phyloP scores from a whole-genome alignment of 2,329 filamentous ascomycete species.

The Nothomitra cinnamomea region DNA sequence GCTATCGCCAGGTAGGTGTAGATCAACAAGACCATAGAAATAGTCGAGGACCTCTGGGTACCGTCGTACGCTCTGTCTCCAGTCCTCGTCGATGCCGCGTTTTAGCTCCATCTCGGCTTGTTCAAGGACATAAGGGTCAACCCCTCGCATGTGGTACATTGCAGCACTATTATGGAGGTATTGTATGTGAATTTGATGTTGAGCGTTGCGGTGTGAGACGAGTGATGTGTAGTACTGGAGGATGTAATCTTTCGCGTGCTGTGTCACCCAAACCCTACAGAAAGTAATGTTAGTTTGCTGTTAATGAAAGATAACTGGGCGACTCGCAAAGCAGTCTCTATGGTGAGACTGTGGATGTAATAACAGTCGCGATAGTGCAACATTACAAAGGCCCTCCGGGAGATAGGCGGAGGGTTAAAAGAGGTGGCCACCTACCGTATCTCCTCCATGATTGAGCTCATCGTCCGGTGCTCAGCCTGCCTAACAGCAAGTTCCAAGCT shows the following conservation, averaged over 20 bases:
- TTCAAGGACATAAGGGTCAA: conserved; percentile 44
- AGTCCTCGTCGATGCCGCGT: conserved; percentile 62
- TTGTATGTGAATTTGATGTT: conserved; percentile 36
- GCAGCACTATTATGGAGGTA: conserved; percentile 37
- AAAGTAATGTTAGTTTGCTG: background rate
- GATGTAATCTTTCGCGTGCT: conserved; percentile 4
- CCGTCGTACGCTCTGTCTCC: conserved; percentile 55
- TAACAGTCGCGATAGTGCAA: background rate
- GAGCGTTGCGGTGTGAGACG: conserved; percentile 37
- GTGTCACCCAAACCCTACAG: background rate
- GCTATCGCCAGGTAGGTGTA: conserved; percentile 43
- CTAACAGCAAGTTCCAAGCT: conserved; percentile 44
- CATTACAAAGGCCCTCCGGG: conserved; percentile 7
- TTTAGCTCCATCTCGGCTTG: conserved; percentile 50
- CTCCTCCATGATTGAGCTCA: conserved; percentile 43
- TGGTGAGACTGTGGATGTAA: background rate
- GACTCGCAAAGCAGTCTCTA: conserved; percentile 1
- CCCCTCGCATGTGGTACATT: conserved; percentile 39
- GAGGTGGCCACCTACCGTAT: conserved; percentile 35
- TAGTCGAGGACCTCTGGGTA: conserved; percentile 74
- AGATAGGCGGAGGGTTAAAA: conserved; percentile 6
- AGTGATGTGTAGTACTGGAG: conserved; percentile 23
- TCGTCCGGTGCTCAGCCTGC: conserved; percentile 46
- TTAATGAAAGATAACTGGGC: background rate
- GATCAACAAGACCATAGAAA: conserved; percentile 54